A percentile compares a stretch with the other conserved stretches of the same genome.
phyloP scores from a whole-genome alignment of 768 basidiomycete genomes.

The Suillus paluster region DNA sequence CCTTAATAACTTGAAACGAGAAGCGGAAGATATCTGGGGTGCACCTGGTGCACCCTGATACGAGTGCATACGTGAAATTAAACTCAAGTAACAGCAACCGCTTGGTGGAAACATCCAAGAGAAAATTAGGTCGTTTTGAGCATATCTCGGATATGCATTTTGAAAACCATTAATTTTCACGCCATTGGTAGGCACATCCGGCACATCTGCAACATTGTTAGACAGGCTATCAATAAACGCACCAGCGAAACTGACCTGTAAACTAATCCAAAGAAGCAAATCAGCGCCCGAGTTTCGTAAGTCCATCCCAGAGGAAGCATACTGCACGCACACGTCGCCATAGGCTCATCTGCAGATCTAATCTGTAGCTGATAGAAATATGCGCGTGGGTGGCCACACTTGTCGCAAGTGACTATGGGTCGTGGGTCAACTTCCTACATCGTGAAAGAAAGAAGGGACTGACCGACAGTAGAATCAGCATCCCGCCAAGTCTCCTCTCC shows the following conservation, averaged over 20 bases:
- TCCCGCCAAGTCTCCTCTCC: slow-evolving; percentile 94
- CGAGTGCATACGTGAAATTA: neutral
- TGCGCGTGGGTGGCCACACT: slow-evolving; percentile 75
- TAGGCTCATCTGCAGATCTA: slow-evolving; percentile 89
- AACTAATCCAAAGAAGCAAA: neutral
- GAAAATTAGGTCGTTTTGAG: neutral
- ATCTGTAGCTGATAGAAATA: slow-evolving; percentile 98
- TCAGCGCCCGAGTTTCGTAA: neutral
- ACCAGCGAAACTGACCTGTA: slow-evolving; percentile 2
- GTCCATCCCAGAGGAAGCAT: neutral
- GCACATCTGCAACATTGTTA: slow-evolving; percentile 50
- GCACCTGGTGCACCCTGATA: too few species aligned
- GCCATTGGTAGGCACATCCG: slow-evolving; percentile 70
- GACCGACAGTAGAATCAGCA: slow-evolving; percentile 85
- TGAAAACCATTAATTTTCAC: slow-evolving; percentile 55
- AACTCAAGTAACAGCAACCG: neutral
- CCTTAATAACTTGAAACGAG: neutral
- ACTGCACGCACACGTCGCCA: slow-evolving; percentile 50
- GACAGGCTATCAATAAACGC: neutral
- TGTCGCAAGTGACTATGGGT: slow-evolving; percentile 54
- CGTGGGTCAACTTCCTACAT: neutral
- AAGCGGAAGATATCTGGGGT: neutral
- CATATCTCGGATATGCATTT: neutral
- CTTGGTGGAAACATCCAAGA: neutral
- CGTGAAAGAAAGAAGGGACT: slow-evolving; percentile 15